These are phyloP conservation scores for Paracorniculantispora psalliotae DNA, from an alignment of 2,329 filamentous ascomycete genomes.

Conservation along the genomic window DNA sequence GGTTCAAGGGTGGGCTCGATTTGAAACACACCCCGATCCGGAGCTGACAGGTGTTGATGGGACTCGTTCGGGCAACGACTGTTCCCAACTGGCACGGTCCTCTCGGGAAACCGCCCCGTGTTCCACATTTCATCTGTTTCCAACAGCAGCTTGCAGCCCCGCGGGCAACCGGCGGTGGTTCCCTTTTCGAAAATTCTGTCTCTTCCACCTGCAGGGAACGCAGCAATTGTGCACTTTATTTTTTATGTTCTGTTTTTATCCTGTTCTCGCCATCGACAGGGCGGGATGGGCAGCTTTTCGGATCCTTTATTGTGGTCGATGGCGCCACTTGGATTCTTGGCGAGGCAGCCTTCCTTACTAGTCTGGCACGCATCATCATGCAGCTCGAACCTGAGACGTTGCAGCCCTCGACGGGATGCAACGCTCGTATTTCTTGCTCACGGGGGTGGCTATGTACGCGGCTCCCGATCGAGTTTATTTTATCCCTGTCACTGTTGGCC, in stretches of 20 bases:
- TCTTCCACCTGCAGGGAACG: neutral
- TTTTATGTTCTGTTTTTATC: neutral
- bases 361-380: neutral
- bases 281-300: too few species aligned
- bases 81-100: neutral
- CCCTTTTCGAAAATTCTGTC: neutral
- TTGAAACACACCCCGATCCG: slow-evolving; percentile 3
- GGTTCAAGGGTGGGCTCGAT: neutral
- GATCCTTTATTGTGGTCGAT: too few species aligned
- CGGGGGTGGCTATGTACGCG: slow-evolving; percentile 10
- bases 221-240: neutral
- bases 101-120: neutral
- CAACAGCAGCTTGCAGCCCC: neutral
- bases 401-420: neutral
- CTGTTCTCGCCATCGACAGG: neutral
- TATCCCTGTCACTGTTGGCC: neutral
- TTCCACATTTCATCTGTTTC: slow-evolving; percentile 12
- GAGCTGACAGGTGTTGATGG: neutral
- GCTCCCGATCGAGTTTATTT: neutral
- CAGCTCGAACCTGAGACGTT: slow-evolving; percentile 9
- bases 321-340: too few species aligned
- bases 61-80: neutral
- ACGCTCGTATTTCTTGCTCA: slow-evolving; percentile 4
- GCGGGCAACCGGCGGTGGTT: too few species aligned
- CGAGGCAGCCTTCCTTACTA: neutral